Conservation (phyloP, 495 filamentous ascomycete genomes). For the Hyaloscypha hepaticicola region DNA sequence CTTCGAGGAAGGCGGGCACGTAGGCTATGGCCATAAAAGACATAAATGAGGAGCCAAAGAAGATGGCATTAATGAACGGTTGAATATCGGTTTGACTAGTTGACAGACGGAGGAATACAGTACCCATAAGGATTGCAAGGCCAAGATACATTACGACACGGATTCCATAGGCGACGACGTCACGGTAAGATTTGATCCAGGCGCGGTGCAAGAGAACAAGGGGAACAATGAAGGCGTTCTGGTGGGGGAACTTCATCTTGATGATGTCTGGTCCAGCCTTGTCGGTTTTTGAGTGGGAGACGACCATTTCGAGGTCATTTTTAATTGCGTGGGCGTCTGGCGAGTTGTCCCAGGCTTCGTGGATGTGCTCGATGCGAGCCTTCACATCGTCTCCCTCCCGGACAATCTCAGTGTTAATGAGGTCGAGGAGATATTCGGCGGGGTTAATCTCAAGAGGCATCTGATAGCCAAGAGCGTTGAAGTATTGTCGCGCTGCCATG, state of each 20-base stretch:
- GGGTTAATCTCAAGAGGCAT: slow-evolving; percentile 70
- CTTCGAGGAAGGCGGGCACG: slow-evolving; percentile 76
- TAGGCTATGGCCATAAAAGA: slow-evolving; percentile 88
- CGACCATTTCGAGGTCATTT: neutral
- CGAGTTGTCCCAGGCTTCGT: slow-evolving; percentile 41
- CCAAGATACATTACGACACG: slow-evolving; percentile 74
- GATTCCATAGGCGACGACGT: slow-evolving; percentile 77
- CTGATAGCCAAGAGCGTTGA: slow-evolving; percentile 52
- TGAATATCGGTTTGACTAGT: slow-evolving; percentile 66
- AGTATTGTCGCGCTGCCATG: slow-evolving; percentile 51
- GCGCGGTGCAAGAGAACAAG: slow-evolving; percentile 59
- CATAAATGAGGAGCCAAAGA: slow-evolving; percentile 86
- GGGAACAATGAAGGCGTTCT: too few relatives aligned
- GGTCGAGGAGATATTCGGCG: slow-evolving; percentile 71
- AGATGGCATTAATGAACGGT: slow-evolving; percentile 73
- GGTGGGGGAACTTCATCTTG: too few relatives aligned
- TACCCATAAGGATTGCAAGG: slow-evolving; percentile 82
- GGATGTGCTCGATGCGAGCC: slow-evolving; percentile 40
- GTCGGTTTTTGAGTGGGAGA: neutral
- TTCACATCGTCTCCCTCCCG: slow-evolving; percentile 40
- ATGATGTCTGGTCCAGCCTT: neutral
- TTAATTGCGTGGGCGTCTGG: neutral
- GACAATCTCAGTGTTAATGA: slow-evolving; percentile 70
- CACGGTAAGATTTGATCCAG: slow-evolving; percentile 76
- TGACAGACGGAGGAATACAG: slow-evolving; percentile 73